phyloP scores from a whole-genome alignment of 2,329 filamentous ascomycete species.

The Conoideocrella luteorostrata region DNA sequence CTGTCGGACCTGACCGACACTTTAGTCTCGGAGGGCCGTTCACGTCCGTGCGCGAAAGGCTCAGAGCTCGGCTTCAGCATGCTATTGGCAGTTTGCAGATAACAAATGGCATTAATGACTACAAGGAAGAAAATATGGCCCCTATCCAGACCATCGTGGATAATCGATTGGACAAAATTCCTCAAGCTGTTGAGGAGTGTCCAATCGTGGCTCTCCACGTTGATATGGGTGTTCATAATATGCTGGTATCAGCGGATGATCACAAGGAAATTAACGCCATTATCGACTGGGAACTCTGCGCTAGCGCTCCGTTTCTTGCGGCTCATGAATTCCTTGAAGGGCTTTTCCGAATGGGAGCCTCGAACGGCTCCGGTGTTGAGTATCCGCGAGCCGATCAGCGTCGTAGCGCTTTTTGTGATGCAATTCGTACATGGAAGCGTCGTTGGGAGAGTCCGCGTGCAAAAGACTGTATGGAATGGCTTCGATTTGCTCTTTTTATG shows the following conservation, averaged over 20 bases:
- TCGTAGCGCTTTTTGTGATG: conserved; percentile 11
- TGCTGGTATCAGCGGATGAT: conserved; percentile 10
- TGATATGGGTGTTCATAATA: conserved; percentile 14
- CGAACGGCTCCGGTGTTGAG: conserved; percentile 8
- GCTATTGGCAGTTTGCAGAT: conserved; percentile 10
- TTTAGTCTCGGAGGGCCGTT: conserved; percentile 14
- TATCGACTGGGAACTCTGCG: conserved; percentile 13
- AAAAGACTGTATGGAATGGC: conserved; percentile 12
- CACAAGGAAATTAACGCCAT: conserved; percentile 11
- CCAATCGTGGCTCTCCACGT: conserved; percentile 12
- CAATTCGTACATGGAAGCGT: conserved; percentile 13
- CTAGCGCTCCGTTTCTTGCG: conserved; percentile 13
- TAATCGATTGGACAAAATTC: conserved; percentile 8
- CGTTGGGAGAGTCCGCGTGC: conserved; percentile 7
- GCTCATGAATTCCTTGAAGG: conserved; percentile 9
- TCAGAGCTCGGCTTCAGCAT: conserved; percentile 10
- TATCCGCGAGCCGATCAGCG: conserved; percentile 9
- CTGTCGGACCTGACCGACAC: conserved; percentile 14
- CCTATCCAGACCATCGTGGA: conserved; percentile 10
- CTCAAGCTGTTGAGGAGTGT: conserved; percentile 11
- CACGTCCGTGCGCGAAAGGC: conserved; percentile 13
- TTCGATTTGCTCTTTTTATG: conserved; percentile 12
- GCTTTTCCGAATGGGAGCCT: conserved; percentile 11
- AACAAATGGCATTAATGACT: conserved; percentile 10
- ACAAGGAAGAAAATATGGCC: conserved; percentile 10